phyloP scores from a whole-genome alignment of 2,329 filamentous ascomycete species.

The Xylaria sp. region DNA sequence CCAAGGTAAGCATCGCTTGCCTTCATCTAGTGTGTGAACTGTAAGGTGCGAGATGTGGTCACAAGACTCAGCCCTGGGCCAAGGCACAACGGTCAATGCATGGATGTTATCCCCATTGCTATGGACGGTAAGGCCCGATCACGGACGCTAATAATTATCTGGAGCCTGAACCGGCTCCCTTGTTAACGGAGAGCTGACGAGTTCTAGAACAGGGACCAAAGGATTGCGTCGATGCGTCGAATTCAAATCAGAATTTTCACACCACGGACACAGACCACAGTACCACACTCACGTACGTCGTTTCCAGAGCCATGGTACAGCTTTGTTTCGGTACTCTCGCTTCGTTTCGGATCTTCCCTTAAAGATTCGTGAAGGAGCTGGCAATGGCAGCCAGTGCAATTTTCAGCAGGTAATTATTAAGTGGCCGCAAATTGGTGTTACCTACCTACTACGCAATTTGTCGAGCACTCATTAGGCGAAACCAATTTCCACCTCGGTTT shows the following conservation, averaged over 20 bases:
- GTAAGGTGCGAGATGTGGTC: background rate
- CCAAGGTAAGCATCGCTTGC: background rate
- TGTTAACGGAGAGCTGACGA: background rate
- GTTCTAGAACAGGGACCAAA: slow-evolving; percentile 5
- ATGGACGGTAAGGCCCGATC: background rate
- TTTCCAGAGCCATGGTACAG: slow-evolving; percentile 7
- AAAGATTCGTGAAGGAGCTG: background rate
- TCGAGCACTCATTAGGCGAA: slow-evolving; percentile 9
- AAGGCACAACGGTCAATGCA: background rate
- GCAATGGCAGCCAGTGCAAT: background rate
- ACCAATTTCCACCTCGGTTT: slow-evolving; percentile 5
- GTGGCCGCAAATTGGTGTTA: slow-evolving; percentile 1
- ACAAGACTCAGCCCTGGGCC: background rate
- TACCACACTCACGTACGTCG: background rate
- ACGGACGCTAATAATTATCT: too few species aligned
- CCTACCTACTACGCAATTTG: background rate
- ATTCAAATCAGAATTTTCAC: background rate
- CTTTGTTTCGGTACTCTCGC: background rate
- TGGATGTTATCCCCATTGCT: background rate
- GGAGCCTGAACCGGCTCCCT: background rate
- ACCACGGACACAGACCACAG: background rate
- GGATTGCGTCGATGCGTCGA: background rate
- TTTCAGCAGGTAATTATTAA: slow-evolving; percentile 9
- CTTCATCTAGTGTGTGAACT: background rate
- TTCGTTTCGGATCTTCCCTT: background rate